Base-by-base conservation (phyloP, 2,329 filamentous ascomycete genomes). In the Fusarium nygamai region DNA sequence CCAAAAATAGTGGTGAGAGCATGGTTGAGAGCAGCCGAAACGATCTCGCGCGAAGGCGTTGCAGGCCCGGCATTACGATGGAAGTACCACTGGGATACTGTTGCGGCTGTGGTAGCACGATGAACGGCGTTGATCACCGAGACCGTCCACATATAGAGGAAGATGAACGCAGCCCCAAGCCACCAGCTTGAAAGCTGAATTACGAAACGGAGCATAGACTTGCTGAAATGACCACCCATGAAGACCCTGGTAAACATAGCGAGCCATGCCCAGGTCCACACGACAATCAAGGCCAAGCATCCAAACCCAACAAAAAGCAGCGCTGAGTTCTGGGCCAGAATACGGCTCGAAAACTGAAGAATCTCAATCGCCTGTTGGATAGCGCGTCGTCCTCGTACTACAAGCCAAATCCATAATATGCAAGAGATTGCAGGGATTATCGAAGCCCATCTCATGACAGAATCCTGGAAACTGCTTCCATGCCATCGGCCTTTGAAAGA, bases 21-120 rank as follows among this genome's bases (percentile, higher is more conserved):
- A 83, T 99, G 96, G 57, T 88, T 87, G 50, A 98, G 86, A 20
- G 95, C 96, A 12, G 95, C 96, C 70, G 90, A 87, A 33, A 98
- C 94, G 54, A 98, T 92, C 63, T 95, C 92, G 64, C 89, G 88
- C 3, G 94, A 95, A 2, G 94, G 91, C 6, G 95, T 92, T 14
- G 92, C 87, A 10, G 96, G 94, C 17, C 92, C 89, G 9, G 92
- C 91, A 77, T 97, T 93, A 72, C 96, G 94, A 83, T 98, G 96
- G 83, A 98, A 99, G 83, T 99, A 99, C 96, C 96, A 99, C 83
- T 99, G 96, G 46, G 94, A 97, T 31, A 98, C 96, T 2, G 96
- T 98, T 17, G 96, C 96, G 31, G 95, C 96, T 20, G 96, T 98
- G 22, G 95, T 96, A 29, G 94, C 92, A 67, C 96, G 92, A 82